These are phyloP conservation scores for Blastobotrys apis DNA, from an alignment of 1,139 yeast genomes.

Conservation along the genomic window DNA sequence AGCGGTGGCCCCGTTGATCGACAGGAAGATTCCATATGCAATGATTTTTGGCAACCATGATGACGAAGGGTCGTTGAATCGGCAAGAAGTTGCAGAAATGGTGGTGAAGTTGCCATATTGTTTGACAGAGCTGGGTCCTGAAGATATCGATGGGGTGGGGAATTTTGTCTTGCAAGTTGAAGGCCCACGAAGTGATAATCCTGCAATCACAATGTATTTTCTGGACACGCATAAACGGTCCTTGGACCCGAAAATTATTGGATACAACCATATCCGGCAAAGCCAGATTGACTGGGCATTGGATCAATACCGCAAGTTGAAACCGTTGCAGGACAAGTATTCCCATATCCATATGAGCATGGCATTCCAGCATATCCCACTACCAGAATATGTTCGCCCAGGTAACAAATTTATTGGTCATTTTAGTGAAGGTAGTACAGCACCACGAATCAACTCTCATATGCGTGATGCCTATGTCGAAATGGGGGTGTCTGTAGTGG, in stretches of 20 bases:
- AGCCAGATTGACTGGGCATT: slow-evolving; percentile 62
- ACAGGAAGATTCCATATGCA: slow-evolving; percentile 71
- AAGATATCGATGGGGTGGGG: slow-evolving; percentile 68
- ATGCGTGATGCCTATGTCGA: slow-evolving; percentile 54
- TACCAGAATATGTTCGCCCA: slow-evolving; percentile 67
- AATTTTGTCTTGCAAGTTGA: slow-evolving; percentile 60
- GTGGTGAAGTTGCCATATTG: slow-evolving; percentile 62
- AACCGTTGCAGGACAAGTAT: slow-evolving; percentile 37
- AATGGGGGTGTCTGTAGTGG: slow-evolving; percentile 64
- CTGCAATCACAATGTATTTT: slow-evolving; percentile 62
- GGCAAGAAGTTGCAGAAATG: slow-evolving; percentile 57
- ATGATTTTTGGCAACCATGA: slow-evolving; percentile 79
- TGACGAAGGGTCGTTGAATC: slow-evolving; percentile 68
- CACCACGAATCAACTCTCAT: slow-evolving; percentile 61
- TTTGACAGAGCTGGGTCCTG: slow-evolving; percentile 58
- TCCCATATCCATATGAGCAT: slow-evolving; percentile 55
- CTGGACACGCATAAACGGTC: slow-evolving; percentile 79
- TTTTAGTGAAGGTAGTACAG: slow-evolving; percentile 67
- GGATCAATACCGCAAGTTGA: slow-evolving; percentile 38
- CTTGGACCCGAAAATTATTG: slow-evolving; percentile 56
- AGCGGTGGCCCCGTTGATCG: slow-evolving; percentile 66
- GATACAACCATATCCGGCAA: slow-evolving; percentile 83
- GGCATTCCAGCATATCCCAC: slow-evolving; percentile 93
- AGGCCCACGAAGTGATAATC: slow-evolving; percentile 40
- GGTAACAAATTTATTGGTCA: slow-evolving; percentile 51